Evolutionary conservation across 2,329 filamentous ascomycete genomes (phyloP).

Genomic region (Fusarium oligoseptatum): DNA sequence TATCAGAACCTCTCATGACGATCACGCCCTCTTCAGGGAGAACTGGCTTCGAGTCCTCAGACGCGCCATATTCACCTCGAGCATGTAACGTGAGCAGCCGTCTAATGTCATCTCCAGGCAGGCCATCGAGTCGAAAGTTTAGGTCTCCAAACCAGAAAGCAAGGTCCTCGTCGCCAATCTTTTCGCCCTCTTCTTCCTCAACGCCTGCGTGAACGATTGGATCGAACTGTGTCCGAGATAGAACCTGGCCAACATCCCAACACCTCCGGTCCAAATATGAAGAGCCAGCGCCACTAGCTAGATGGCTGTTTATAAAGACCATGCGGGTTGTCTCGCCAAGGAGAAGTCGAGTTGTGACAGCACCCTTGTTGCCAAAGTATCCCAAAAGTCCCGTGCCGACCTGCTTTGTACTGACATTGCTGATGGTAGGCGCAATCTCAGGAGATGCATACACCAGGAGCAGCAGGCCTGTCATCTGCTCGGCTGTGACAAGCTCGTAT

Average conservation of each 20-base stretch:
- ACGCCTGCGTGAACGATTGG: conserved; percentile 77
- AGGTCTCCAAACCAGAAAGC: conserved; percentile 97
- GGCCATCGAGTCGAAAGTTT: conserved; percentile 90
- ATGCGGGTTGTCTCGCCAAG: conserved; percentile 91
- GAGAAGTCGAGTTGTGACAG: conserved; percentile 83
- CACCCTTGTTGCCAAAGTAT: conserved; percentile 97
- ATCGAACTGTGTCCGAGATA: conserved; percentile 81
- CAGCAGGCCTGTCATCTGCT: conserved; percentile 89
- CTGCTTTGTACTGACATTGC: conserved; percentile 83
- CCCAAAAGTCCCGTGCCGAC: conserved; percentile 92
- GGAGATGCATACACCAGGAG: conserved; percentile 89
- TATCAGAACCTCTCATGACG: conserved; percentile 59
- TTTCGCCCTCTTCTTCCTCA: conserved; percentile 73
- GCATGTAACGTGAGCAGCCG: conserved; percentile 86
- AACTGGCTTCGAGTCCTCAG: conserved; percentile 52
- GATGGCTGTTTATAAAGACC: conserved; percentile 91
- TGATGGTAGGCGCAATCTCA: conserved; percentile 78
- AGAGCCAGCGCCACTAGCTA: conserved; percentile 88
- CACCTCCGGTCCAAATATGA: conserved; percentile 84
- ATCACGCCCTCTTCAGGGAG: conserved; percentile 66
- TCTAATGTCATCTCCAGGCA: conserved; percentile 91
- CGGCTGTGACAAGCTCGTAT: conserved; percentile 81
- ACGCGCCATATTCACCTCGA: conserved; percentile 78
- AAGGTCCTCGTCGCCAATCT: conserved; percentile 91
- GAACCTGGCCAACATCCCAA: conserved; percentile 89